Base-by-base conservation (phyloP, 306 rosid species). In the Fagus crenata region DNA sequence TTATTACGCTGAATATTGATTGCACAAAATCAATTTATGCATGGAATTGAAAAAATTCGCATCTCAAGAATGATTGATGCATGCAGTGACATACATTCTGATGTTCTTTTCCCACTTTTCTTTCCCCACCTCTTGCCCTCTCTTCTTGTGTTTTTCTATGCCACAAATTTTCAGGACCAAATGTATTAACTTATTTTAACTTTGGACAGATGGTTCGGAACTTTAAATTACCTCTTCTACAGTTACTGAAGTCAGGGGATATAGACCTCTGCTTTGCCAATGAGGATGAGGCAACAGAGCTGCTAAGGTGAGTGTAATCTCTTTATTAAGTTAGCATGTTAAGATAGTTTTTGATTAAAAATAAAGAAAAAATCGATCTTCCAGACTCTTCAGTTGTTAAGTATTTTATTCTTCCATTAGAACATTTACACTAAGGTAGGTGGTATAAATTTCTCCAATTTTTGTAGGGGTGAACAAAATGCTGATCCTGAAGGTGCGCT, bases 211-310 rank as follows among this genome's bases (percentile, higher is more conserved):
- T 95, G 99, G 93, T 95, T 78, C 89, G 97, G 72, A 81, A 89
- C 88, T 91, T 75, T 72, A 90, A 77, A 79, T 14, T 14, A 49
- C 97, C 92, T 55, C 97, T 92, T 80, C 80, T 90, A 53, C 65
- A 88, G 76, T 83, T 95, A 75, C 81, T 95, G 80, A 86, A 89
- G 77, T 92, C 97, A 0, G 91, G 97, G 81, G 75, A 72, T 67
- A 73, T 92, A 72, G 97, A 95, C 89, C 97, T 95, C 64, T 95
- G 99, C 87, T 95, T 92, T 85, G 97, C 97, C 81, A 95, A 95
- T 60, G 99, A 95, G 84, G 99, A 95, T 72, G 99, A 95, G 78
- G 99, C 99, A 79, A 82, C 92, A 67, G 99, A 92, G 84, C 89
- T 95, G 83, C 67, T 95, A 71, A 88, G 99, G 99, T 95, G 84